Evolutionary conservation across 441 rosid genomes (phyloP), one percentile per base, ranked within the genome.

Genomic region (Eruca vesicaria): DNA sequence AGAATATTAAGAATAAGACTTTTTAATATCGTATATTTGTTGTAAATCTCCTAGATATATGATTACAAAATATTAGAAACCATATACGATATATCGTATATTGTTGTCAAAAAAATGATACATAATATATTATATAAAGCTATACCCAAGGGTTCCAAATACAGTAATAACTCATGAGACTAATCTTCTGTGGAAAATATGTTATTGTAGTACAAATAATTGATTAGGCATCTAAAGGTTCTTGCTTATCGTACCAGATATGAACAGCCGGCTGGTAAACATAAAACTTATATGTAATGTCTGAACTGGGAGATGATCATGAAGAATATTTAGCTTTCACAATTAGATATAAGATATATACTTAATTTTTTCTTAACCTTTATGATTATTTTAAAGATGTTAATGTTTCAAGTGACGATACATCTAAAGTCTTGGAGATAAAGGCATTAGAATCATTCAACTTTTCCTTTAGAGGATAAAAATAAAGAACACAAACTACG

Each of bases 181-280:
- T 35, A 43, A 1, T 0, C 1, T 11, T 50, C 1, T 23, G 3
- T 50, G 20, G 41, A 10, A 2, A 60, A 5, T 21, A 21, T 1
- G n/a, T 6, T 12, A 23, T 14, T 33, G 35, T 4, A 31, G 20
- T 50, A 21, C 3, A 59, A 75, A 62, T 20, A 21, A 15, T 53
- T 41, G 21, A 71, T 58, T 66, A 59, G 72, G 76, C 66, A 65
- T 55, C 15, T 10, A 75, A 53, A 69, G 74, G 23, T 48, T 60
- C 38, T 48, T 31, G 78, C 50, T 73, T 52, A 67, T 59, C 55
- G 48, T 62, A 56, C 60, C 31, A 63, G 38, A 56, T 56, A 68
- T 68, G 36, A 68, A 75, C 57, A 26, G 63, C 35, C 21, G n/a
- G n/a, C n/a, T n/a, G 5, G 31, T 12, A 9, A 16, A 18, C 53